Evolutionary conservation across 352 stramenopile genomes (phyloP).

Genomic region (Globisporangium solare): DNA sequence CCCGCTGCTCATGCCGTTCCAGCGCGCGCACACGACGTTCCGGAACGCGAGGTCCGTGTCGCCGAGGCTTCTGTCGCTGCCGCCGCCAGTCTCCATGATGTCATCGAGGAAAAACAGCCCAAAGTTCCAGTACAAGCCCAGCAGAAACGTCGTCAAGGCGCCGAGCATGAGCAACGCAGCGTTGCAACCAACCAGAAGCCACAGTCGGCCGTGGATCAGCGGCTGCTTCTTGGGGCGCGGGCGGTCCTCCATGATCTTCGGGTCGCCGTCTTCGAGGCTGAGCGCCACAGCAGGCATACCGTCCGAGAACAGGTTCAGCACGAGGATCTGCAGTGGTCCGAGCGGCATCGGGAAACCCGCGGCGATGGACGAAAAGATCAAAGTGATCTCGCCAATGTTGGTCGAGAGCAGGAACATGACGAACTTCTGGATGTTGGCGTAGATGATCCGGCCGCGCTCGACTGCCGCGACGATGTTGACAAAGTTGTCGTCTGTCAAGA

Average conservation of each 20-base stretch:
- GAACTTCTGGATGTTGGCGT: slow-evolving; percentile 98
- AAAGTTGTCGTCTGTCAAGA: slow-evolving; percentile 98
- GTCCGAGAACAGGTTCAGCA: slow-evolving; percentile 99
- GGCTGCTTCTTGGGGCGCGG: slow-evolving; percentile 50
- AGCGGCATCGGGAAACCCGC: slow-evolving; percentile 77
- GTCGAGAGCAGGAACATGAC: slow-evolving; percentile 97
- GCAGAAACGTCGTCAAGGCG: slow-evolving; percentile 40
- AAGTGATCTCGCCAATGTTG: slow-evolving; percentile 93
- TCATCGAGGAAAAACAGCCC: slow-evolving; percentile 37
- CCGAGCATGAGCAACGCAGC: slow-evolving; percentile 42
- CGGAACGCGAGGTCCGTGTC: slow-evolving; percentile 17
- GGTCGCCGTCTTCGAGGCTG: slow-evolving; percentile 69
- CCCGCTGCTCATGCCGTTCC: slow-evolving; percentile 37
- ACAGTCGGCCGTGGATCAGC: slow-evolving; percentile 59
- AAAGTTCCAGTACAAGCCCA: slow-evolving; percentile 78
- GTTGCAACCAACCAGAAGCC: slow-evolving; percentile 57
- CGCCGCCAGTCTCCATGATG: slow-evolving; percentile 48
- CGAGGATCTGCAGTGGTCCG: slow-evolving; percentile 96
- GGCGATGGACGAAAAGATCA: slow-evolving; percentile 71
- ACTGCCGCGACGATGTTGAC: slow-evolving; percentile 96
- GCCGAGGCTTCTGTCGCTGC: slow-evolving; percentile 27
- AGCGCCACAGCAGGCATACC: slow-evolving; percentile 70
- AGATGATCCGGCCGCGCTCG: slow-evolving; percentile 95
- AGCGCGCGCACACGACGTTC: slow-evolving; percentile 54
- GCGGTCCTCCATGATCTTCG: slow-evolving; percentile 56